Evolutionary conservation across 1,284 basidiomycete species (phyloP).

Genomic region (Ceratobasidium theobromae): DNA sequence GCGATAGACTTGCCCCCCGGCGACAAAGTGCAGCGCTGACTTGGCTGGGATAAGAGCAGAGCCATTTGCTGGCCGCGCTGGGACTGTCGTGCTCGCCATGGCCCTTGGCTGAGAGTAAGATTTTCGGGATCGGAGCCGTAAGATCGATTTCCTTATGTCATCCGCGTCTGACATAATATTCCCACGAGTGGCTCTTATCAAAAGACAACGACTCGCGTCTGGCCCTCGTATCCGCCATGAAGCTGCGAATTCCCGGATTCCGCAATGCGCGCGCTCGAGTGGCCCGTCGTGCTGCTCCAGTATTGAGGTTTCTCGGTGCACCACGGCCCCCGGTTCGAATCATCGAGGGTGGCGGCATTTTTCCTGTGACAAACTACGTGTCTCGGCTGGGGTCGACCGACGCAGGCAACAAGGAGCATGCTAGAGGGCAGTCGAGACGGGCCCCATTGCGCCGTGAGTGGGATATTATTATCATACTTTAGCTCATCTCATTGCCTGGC

Average conservation of each 20-base stretch:
- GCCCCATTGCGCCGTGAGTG: slow-evolving; percentile 21
- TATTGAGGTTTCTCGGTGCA: slow-evolving; percentile 11
- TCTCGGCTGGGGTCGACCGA: not conserved
- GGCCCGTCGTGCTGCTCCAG: slow-evolving; percentile 9
- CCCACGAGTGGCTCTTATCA: slow-evolving; percentile 15
- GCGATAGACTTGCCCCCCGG: slow-evolving; percentile 75
- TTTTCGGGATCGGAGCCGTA: not conserved
- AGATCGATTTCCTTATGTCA: slow-evolving; percentile 4
- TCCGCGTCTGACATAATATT: slow-evolving; percentile 4
- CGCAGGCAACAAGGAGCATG: not conserved
- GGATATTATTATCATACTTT: not conserved
- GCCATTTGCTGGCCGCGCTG: slow-evolving; percentile 37
- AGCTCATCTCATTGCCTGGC: not conserved
- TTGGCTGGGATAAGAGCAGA: slow-evolving; percentile 58
- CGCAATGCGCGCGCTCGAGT: slow-evolving; percentile 18
- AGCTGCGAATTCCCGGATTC: slow-evolving; percentile 21
- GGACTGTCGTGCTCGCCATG: too few species aligned
- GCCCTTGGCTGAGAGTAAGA: not conserved
- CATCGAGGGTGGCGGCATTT: not conserved
- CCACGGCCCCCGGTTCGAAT: slow-evolving; percentile 10
- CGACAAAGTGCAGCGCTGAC: slow-evolving; percentile 82
- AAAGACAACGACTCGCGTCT: too few species aligned
- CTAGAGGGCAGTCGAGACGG: not conserved
- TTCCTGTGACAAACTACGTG: slow-evolving; percentile 17
- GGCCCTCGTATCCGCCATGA: too few species aligned